Conservation (phyloP, 148 eudicot species). For the Hydrangea macrophylla region DNA sequence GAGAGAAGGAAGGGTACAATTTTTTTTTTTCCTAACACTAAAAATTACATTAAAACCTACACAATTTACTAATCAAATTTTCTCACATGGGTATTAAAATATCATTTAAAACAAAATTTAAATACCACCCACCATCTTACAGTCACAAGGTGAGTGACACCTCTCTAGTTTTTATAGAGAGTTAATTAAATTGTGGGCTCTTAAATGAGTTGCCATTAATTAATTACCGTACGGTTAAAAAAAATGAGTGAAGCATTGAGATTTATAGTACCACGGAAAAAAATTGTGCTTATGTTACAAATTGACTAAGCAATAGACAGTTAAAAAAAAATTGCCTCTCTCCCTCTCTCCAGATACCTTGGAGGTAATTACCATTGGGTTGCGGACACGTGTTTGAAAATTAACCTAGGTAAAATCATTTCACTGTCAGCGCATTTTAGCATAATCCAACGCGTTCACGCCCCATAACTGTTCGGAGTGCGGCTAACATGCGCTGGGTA, state of each 20-base stretch:
- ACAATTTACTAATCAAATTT: too few species aligned
- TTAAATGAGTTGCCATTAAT: not conserved
- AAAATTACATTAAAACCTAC: too few species aligned
- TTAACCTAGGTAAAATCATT: conserved; percentile 11
- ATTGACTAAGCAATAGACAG: too few species aligned
- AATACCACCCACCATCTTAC: too few species aligned
- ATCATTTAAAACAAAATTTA: too few species aligned
- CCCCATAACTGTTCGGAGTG: not conserved
- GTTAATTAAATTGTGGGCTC: not conserved
- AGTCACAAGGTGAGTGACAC: too few species aligned
- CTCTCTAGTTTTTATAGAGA: not conserved
- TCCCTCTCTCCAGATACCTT: conserved; percentile 2
- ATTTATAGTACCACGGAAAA: not conserved
- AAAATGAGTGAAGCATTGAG: too few species aligned
- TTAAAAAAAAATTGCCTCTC: too few species aligned
- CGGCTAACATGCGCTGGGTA: conserved; percentile 11
- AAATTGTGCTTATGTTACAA: not conserved
- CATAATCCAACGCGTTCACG: conserved; percentile 1
- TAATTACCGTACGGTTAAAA: not conserved
- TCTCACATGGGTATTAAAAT: too few species aligned
- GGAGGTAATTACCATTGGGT: conserved; percentile 1
- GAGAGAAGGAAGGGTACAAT: too few species aligned
- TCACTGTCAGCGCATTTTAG: conserved; percentile 20
- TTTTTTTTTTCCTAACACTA: too few species aligned
- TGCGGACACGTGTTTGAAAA: conserved; percentile 8